phyloP scores from a whole-genome alignment of 2,329 filamentous ascomycete species.

The Ceratocystis alfenasii region DNA sequence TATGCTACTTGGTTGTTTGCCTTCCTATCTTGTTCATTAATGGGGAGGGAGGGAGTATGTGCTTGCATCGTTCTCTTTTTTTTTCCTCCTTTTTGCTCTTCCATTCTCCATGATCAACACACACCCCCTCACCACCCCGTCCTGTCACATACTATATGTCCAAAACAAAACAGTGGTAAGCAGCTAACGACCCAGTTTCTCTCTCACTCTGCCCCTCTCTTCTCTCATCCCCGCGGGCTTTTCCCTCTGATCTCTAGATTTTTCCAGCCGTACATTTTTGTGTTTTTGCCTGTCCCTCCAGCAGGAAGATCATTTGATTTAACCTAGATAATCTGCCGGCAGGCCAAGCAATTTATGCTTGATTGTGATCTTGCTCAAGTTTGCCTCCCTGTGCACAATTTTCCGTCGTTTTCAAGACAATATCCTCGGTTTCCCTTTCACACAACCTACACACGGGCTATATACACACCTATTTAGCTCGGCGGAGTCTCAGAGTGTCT shows the following conservation, averaged over 20 bases:
- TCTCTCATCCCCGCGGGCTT: neutral
- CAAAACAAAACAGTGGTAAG: constrained; percentile 5
- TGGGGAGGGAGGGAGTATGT: neutral
- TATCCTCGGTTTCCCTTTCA: neutral
- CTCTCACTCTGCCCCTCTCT: constrained; percentile 3
- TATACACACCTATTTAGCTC: neutral
- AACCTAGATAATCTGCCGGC: neutral
- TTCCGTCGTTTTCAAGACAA: neutral
- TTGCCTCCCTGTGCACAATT: neutral
- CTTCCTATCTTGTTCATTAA: neutral
- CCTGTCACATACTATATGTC: neutral
- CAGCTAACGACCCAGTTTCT: constrained; percentile 1
- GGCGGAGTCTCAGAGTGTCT: constrained; percentile 10
- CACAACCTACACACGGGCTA: neutral
- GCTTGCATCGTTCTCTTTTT: neutral
- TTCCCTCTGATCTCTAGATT: neutral
- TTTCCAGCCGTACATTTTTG: neutral
- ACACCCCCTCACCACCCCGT: neutral
- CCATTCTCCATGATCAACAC: neutral
- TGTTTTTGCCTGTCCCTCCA: neutral
- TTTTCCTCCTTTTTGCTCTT: neutral
- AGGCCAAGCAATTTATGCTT: neutral
- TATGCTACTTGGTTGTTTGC: neutral
- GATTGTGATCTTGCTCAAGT: neutral
- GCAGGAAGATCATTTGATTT: neutral